Conservation (phyloP, 164 flowering plant species). For the Aristolochia contorta region DNA sequence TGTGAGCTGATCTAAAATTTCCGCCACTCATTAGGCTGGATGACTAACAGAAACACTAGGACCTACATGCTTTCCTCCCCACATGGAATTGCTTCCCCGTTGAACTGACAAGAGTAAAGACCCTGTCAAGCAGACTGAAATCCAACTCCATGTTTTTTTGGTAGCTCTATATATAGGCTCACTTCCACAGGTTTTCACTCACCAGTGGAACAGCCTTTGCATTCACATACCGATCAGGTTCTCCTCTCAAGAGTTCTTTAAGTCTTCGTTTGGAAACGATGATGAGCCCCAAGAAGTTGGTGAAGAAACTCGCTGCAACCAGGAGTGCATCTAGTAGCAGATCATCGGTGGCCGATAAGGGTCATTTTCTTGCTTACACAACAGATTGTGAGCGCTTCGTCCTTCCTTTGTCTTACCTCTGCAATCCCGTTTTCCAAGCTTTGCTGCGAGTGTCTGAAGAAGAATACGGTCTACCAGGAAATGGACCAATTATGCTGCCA, state of each 20-base stretch:
- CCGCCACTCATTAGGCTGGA: too few species aligned
- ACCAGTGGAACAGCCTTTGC: neutral
- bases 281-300: slow-evolving; percentile 8
- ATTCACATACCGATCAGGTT: neutral
- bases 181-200: too few species aligned
- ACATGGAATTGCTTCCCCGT: too few species aligned
- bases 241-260: neutral
- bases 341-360: slow-evolving; percentile 5
- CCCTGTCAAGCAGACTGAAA: too few species aligned
- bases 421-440: slow-evolving; percentile 10
- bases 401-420: slow-evolving; percentile 16
- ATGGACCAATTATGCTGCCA: slow-evolving; percentile 19
- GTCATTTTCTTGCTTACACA: slow-evolving; percentile 21
- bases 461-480: slow-evolving; percentile 14
- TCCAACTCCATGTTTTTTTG: too few species aligned
- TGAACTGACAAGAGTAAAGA: too few species aligned
- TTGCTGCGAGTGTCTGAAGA: slow-evolving; percentile 15
- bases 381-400: slow-evolving; percentile 17
- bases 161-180: too few species aligned
- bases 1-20: too few species aligned
- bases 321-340: neutral
- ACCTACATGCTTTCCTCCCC: too few species aligned
- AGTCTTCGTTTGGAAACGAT: neutral
- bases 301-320: slow-evolving; percentile 6
- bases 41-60: too few species aligned